Evolutionary conservation across 148 eudicot genomes (phyloP).

Genomic region (Diospyros lotus): DNA sequence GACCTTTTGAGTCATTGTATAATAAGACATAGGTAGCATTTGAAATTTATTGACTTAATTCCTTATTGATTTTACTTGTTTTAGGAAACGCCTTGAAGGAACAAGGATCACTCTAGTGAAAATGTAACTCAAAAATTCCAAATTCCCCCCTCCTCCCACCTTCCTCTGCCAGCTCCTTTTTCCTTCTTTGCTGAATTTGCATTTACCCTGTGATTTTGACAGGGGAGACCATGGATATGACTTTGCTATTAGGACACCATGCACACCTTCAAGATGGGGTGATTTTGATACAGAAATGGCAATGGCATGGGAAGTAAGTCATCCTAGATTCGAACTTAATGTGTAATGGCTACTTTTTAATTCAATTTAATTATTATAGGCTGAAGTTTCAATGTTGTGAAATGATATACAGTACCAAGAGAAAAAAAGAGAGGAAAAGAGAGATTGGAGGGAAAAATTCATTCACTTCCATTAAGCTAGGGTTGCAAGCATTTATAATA

Average conservation of each 20-base stretch:
- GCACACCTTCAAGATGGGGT: conserved; percentile 90
- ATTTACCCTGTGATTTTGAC: conserved; percentile 19
- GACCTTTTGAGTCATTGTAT: conserved; percentile 3
- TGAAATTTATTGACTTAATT: conserved; percentile 13
- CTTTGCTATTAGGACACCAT: conserved; percentile 88
- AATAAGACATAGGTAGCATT: not conserved
- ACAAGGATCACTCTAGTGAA: conserved; percentile 85
- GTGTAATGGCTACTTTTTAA: not conserved
- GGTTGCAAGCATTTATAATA: no score
- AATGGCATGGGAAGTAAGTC: conserved; percentile 82
- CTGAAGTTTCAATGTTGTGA: no score
- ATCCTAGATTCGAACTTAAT: conserved; percentile 2
- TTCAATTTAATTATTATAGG: not conserved
- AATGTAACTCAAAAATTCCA: conserved; percentile 34
- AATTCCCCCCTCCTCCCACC: not conserved
- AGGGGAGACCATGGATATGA: conserved; percentile 86
- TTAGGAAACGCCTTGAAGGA: conserved; percentile 89
- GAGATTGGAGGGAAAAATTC: no score
- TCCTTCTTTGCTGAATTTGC: conserved; percentile 3
- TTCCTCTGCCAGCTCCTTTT: not conserved
- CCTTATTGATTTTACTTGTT: conserved; percentile 19
- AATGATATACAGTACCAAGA: no score
- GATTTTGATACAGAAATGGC: conserved; percentile 91
- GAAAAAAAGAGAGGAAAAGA: no score
- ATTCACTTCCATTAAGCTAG: no score